Evolutionary conservation across 116 monocot genomes (phyloP).

Genomic region (Phalaenopsis hybrid): DNA sequence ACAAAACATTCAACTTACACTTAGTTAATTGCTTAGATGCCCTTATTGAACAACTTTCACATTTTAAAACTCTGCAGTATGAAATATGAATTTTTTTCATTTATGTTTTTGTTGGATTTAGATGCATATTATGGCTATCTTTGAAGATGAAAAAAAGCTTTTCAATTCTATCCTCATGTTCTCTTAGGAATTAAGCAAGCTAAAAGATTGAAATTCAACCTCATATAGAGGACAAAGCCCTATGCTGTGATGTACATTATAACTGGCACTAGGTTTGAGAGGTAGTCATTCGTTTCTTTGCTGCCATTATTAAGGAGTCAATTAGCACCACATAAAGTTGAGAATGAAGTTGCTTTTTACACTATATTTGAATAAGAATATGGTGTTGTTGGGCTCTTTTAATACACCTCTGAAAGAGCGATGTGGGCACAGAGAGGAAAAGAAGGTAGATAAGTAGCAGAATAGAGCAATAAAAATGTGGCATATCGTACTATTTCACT

Average conservation of each 20-base stretch:
- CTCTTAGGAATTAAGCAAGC: background rate
- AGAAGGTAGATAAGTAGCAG: background rate
- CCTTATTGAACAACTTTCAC: background rate
- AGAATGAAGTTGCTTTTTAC: too few relatives aligned
- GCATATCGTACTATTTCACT: background rate
- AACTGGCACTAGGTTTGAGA: too few relatives aligned
- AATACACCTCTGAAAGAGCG: background rate
- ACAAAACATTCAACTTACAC: background rate
- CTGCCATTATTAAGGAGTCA: too few relatives aligned
- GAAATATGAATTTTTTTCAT: too few relatives aligned
- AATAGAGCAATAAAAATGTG: background rate
- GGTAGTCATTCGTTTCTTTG: too few relatives aligned
- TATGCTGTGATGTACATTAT: too few relatives aligned
- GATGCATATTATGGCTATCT: too few relatives aligned
- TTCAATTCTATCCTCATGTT: background rate
- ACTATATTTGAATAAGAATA: too few relatives aligned
- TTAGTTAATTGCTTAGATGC: background rate
- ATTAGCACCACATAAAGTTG: too few relatives aligned
- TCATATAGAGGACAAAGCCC: too few relatives aligned
- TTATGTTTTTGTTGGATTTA: too few relatives aligned
- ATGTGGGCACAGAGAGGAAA: background rate
- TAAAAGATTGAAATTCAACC: background rate
- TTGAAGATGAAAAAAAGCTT: too few relatives aligned
- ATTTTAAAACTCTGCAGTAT: background rate
- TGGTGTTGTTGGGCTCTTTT: background rate